Evolutionary conservation across 2,329 filamentous ascomycete species (phyloP), one percentile per base, ranked within the genome.

Genomic region (Lasiodiplodia sp.): DNA sequence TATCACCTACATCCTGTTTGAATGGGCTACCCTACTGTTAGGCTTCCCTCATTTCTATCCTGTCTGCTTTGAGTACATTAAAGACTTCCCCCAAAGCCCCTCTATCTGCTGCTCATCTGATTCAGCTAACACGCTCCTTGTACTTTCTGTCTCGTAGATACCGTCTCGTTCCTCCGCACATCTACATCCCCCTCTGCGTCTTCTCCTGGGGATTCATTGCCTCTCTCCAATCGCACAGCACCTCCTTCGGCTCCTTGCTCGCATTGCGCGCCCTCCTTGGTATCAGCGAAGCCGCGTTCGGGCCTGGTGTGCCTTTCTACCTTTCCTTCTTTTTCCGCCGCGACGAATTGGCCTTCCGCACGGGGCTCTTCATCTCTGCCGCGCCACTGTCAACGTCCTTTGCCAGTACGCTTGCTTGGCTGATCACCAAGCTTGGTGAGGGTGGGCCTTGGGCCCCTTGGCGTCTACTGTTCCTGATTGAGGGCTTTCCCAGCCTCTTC

Each of bases 311-410:
- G 0, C 88, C 88, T 0, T 89, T 89, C 74, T 90, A 89, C 70
- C 78, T 91, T 10, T 88, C 87, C 0, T 86, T 89, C 73, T 90
- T 91, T 79, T 90, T 87, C 75, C 84, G 83, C 16, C 81, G 87
- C 7, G 82, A 88, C 57, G 95, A 98, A 78, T 83, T 97, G 40
- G 95, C 94, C 0, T 91, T 96, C 70, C 85, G 94, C 47, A 96
- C 92, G 0, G 94, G 93, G 25, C 86, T 97, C 1, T 96, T 97
- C 79, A 90, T 97, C 66, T 94, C 92, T 0, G 94, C 88, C 0
- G 87, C 87, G 7, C 87, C 87, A 0, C 76, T 89, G 40, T 87
- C 87, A 40, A 86, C 86, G 10, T 87, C 85, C 2, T 90, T 96
- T 71, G 94, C 94, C 0, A 92, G 92, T 49, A 90, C 87, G 10